phyloP scores from a whole-genome alignment of 495 filamentous ascomycete species.

The Podospora appendiculata region DNA sequence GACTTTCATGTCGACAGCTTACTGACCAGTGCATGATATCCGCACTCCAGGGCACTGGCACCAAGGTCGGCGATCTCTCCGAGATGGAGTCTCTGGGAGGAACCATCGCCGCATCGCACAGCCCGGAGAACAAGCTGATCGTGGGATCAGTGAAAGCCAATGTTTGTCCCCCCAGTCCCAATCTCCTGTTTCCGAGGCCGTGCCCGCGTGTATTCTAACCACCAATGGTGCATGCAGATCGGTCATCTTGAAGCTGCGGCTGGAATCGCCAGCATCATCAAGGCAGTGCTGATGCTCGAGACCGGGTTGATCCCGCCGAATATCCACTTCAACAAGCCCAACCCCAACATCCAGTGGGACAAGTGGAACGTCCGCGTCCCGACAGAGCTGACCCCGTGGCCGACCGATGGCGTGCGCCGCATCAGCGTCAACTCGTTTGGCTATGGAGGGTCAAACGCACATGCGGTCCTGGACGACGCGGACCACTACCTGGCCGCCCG shows the following conservation, averaged over 20 bases:
- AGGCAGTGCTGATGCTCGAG: constrained; percentile 27
- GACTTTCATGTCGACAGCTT: too few relatives aligned
- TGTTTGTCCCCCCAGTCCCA: not conserved
- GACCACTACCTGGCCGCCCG: not conserved
- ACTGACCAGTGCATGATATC: too few relatives aligned
- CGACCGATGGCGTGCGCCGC: not conserved
- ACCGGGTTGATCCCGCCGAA: constrained; percentile 26
- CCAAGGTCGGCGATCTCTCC: constrained; percentile 23
- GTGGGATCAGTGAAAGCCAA: constrained; percentile 40
- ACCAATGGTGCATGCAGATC: constrained; percentile 1
- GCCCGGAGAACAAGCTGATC: not conserved
- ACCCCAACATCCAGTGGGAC: constrained; percentile 24
- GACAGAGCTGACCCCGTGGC: not conserved
- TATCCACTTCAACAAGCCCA: constrained; percentile 27
- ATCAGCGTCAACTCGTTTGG: constrained; percentile 8
- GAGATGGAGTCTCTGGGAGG: constrained; percentile 19
- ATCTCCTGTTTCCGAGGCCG: too few relatives aligned
- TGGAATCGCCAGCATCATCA: constrained; percentile 33
- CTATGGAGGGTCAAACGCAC: constrained; percentile 9
- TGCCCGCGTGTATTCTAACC: too few relatives aligned
- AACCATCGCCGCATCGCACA: constrained; percentile 1
- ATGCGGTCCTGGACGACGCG: constrained; percentile 8
- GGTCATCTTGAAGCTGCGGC: constrained; percentile 32
- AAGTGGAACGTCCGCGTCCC: not conserved
- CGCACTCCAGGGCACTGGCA: constrained; percentile 14